Evolutionary conservation across 345 rosid genomes (phyloP), one percentile per base, ranked within the genome.

Genomic region (Pseudoturritis turrita): DNA sequence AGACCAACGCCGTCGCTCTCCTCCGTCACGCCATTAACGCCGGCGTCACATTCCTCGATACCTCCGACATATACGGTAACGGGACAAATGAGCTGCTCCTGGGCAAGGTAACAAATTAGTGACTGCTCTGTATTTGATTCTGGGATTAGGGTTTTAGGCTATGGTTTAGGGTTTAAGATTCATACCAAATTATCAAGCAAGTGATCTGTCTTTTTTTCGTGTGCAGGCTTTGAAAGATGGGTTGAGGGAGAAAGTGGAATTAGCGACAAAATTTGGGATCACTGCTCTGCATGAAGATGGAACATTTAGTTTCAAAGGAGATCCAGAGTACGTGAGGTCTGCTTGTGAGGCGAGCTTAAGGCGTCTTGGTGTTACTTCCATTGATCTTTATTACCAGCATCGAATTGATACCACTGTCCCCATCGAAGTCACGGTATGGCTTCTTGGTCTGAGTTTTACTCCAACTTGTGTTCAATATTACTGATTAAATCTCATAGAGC

Each of bases 321-420:
- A 82, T 59, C 86, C 89, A 0, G 68, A 22, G 10, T 81, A 85
- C 54, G 86, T 81, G 2, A 84, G 88, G 43, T 72, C 79, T 29
- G 79, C 85, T 14, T 87, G 92, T 37, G 88, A 83, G 62, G 85
- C 63, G 5, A 87, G 88, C 70, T 82, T 87, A 66, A 85, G 77
- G 67, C 61, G 89, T 23, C 83, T 87, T 12, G 78, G 63, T 3
- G 73, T 82, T 21, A 75, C 72, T 17, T 87, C 73, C 36, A 77
- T 87, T 46, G 89, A 85, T 76, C 92, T 87, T 9, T 87, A 85
- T 67, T 85, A 87, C 28, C 88, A 83, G 49, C 89, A 87, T 64
- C 80, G 82, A 1, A 13, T 85, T 0, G 89, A 87, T 41, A 84
- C 80, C 43, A 37, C 28, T 35, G 29, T 50, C 72, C 62, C 37